Conservation (phyloP, 225 moss, liverwort and hornwort genomes). For the Physcomitrium patens region DNA sequence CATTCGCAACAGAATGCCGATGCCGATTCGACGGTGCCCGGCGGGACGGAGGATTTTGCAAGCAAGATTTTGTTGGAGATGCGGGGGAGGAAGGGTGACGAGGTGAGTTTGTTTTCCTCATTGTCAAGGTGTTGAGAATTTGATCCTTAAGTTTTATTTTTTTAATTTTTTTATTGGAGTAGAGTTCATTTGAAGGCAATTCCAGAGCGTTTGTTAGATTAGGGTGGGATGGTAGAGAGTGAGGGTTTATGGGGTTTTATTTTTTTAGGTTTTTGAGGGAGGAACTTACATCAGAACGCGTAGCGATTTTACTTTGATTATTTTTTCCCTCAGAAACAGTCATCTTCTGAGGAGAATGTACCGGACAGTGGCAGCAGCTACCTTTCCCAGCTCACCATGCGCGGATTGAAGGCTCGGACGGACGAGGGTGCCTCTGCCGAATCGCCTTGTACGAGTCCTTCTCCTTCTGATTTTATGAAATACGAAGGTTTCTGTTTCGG, state of each 20-base stretch:
- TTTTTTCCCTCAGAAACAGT: slow-evolving; percentile 34
- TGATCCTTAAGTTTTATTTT: neutral
- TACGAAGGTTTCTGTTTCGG: neutral
- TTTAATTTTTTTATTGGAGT: neutral
- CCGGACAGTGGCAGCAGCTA: slow-evolving; percentile 64
- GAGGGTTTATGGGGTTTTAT: neutral
- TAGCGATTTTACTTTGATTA: neutral
- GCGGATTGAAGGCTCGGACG: slow-evolving; percentile 57
- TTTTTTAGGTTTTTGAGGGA: neutral
- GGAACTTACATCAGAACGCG: neutral
- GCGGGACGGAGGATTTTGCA: slow-evolving; percentile 53
- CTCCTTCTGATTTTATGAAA: neutral
- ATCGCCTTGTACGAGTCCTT: slow-evolving; percentile 52
- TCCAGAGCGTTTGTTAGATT: neutral
- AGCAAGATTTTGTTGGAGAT: slow-evolving; percentile 68
- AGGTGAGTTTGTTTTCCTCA: slow-evolving; percentile 32
- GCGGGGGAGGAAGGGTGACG: slow-evolving; percentile 62
- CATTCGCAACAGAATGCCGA: slow-evolving; percentile 21
- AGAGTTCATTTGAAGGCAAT: neutral
- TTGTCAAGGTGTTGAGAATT: neutral
- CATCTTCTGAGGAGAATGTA: slow-evolving; percentile 31
- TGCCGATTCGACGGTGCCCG: slow-evolving; percentile 1
- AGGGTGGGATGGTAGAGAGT: neutral
- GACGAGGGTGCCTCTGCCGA: slow-evolving; percentile 33
- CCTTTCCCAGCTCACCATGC: slow-evolving; percentile 63